A percentile compares a stretch with the other conserved stretches of the same genome.
These are phyloP conservation scores for Dichotomocladium elegans DNA, from an alignment of 371 early-diverging fungal species.

Conservation along the genomic window DNA sequence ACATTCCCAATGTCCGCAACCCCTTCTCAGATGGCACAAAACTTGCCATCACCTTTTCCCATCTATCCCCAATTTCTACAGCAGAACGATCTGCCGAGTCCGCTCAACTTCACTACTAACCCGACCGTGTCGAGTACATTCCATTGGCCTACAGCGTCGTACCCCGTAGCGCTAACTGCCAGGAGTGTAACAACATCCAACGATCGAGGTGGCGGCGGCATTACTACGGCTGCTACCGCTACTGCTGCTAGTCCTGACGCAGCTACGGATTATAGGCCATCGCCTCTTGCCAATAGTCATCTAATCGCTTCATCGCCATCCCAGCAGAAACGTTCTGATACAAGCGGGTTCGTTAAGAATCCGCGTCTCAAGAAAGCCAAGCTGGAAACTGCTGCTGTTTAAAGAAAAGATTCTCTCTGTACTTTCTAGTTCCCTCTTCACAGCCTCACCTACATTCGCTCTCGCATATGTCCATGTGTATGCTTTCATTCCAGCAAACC, in stretches of 20 bases:
- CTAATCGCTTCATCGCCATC: neutral
- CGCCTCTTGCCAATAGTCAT: constrained; percentile 11
- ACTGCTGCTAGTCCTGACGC: neutral
- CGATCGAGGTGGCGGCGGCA: neutral
- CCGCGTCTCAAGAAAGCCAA: constrained; percentile 3
- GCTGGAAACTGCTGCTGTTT: constrained; percentile 1
- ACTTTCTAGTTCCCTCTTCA: no score
- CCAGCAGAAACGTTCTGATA: neutral
- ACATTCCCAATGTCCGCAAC: constrained; percentile 34
- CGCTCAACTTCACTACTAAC: constrained; percentile 59
- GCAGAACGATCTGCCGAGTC: constrained; percentile 59
- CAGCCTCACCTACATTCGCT: no score
- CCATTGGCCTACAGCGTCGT: constrained; percentile 51
- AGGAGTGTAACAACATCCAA: no score
- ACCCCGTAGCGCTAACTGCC: no score
- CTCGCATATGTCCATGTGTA: neutral
- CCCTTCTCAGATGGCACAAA: constrained; percentile 69
- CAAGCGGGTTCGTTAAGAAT: constrained; percentile 1
- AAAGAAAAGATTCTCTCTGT: neutral
- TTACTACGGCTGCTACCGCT: neutral
- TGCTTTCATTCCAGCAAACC: neutral
- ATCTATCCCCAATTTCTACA: constrained; percentile 76
- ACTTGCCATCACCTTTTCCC: constrained; percentile 71
- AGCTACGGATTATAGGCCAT: constrained; percentile 17
- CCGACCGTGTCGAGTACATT: constrained; percentile 53